These are phyloP conservation scores for Trichoderma lentiforme DNA, from an alignment of 2,329 filamentous ascomycete species.

Conservation along the genomic window DNA sequence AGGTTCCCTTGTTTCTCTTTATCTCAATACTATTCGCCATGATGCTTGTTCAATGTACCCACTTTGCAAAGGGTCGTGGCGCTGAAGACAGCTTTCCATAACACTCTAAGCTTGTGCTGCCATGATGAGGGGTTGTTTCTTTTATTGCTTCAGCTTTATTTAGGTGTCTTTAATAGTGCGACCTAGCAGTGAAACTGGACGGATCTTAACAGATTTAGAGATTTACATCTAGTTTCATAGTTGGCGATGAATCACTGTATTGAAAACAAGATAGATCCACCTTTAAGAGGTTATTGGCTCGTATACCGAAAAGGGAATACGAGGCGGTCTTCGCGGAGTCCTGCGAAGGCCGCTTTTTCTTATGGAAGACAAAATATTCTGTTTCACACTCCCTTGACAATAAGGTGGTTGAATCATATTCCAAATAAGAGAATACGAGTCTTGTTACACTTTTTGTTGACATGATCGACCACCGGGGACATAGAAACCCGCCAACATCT, in stretches of 20 bases:
- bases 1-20: neutral
- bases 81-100: neutral
- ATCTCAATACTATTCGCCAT: neutral
- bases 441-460: neutral
- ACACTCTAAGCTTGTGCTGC: neutral
- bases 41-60: neutral
- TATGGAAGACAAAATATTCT: neutral
- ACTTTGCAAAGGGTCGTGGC: accelerated
- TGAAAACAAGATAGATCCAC: neutral
- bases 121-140: neutral
- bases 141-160: neutral
- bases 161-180: neutral
- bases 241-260: neutral
- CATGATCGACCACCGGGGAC: neutral
- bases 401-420: neutral
- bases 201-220: neutral
- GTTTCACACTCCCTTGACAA: neutral
- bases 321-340: neutral
- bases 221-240: neutral
- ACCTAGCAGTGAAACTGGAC: neutral
- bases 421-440: neutral
- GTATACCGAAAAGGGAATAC: neutral
- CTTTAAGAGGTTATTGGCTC: neutral
- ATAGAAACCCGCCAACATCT: no score
- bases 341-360: neutral